Percentiles rank a stretch among this genome's conserved stretches.
These are phyloP conservation scores for Exophiala spinifera DNA, from an alignment of 2,329 filamentous ascomycete genomes.

Conservation along the genomic window DNA sequence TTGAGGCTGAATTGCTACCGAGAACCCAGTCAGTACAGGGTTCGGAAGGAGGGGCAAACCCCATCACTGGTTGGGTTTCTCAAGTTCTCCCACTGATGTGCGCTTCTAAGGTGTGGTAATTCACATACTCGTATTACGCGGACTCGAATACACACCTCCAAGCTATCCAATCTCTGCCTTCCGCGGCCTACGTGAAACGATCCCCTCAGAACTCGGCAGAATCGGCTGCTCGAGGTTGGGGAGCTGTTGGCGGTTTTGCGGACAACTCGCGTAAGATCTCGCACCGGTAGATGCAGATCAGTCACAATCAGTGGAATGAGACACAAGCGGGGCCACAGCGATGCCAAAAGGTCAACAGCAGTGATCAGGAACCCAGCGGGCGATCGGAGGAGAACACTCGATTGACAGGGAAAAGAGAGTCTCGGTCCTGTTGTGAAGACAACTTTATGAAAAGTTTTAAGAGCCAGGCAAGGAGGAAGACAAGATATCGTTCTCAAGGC, in stretches of 20 bases:
- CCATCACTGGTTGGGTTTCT: background rate
- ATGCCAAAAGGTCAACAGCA: background rate
- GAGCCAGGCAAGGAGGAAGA: background rate
- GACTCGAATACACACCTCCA: background rate
- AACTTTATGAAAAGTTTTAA: background rate
- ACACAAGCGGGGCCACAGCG: slow-evolving; percentile 2
- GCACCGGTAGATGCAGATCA: slow-evolving; percentile 16
- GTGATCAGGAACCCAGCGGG: background rate
- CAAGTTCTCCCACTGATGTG: slow-evolving; percentile 3
- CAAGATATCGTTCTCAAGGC: background rate
- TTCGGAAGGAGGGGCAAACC: slow-evolving; percentile 4
- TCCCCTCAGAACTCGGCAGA: slow-evolving; percentile 9
- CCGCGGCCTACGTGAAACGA: background rate
- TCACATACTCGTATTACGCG: too few species aligned
- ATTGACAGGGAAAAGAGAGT: background rate
- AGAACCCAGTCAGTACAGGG: slow-evolving; percentile 17
- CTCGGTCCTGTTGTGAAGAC: background rate
- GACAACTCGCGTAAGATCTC: slow-evolving; percentile 12
- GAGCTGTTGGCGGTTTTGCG: slow-evolving; percentile 7
- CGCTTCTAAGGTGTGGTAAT: background rate
- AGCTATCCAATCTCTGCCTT: background rate
- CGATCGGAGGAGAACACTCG: too few species aligned
- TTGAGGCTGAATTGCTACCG: slow-evolving; percentile 14
- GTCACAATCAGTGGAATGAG: slow-evolving; percentile 10
- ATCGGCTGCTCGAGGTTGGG: slow-evolving; percentile 13